Evolutionary conservation across 306 rosid species (phyloP).

Genomic region (Prunus mongolica): DNA sequence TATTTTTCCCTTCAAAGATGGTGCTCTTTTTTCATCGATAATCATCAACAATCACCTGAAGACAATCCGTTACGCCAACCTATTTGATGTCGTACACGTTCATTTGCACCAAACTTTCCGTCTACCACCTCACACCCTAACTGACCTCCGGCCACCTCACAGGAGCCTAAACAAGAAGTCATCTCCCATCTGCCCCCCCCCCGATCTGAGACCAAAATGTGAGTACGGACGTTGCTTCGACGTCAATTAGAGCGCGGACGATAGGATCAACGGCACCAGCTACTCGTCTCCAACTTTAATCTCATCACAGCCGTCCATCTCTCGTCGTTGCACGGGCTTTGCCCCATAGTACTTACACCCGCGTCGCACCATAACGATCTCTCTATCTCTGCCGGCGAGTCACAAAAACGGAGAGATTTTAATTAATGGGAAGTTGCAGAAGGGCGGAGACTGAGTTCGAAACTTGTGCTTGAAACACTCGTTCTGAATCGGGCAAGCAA

Average conservation of each 20-base stretch:
- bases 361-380: neutral
- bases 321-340: neutral
- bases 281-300: neutral
- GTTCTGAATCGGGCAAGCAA: neutral
- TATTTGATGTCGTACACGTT: neutral
- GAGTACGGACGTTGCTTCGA: neutral
- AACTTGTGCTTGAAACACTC: neutral
- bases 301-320: constrained; percentile 12
- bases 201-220: neutral
- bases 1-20: neutral
- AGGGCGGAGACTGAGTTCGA: neutral
- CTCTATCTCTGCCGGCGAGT: neutral
- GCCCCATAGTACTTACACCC: neutral
- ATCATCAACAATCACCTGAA: neutral
- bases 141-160: neutral
- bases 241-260: neutral
- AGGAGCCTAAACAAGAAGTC: neutral
- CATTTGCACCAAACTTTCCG: neutral
- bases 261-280: neutral
- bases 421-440: neutral
- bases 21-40: neutral
- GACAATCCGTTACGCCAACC: neutral
- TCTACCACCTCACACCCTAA: neutral
- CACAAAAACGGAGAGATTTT: neutral
- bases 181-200: neutral